Evolutionary conservation across 257 asterid genomes (phyloP).

Genomic region (Solanum lignicaule): DNA sequence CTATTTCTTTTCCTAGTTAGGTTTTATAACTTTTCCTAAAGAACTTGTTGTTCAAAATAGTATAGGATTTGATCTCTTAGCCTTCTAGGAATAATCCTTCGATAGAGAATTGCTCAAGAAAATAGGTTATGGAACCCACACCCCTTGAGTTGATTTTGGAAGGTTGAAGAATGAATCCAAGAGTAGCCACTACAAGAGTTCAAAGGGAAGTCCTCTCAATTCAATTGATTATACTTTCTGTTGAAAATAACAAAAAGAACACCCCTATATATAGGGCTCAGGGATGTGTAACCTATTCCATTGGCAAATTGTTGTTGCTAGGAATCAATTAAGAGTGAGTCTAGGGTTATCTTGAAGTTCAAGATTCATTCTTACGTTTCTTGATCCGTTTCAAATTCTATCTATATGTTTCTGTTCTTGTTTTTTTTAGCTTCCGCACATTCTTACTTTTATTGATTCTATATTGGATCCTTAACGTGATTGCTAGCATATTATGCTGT

Average conservation of each 20-base stretch:
- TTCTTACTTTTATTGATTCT: background rate
- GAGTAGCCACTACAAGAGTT: background rate
- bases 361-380: background rate
- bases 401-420: background rate
- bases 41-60: background rate
- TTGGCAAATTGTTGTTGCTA: background rate
- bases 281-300: background rate
- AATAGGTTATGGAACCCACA: background rate
- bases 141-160: background rate
- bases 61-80: background rate
- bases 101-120: background rate
- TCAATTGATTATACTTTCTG: background rate
- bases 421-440: background rate
- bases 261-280: background rate
- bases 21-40: background rate
- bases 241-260: background rate
- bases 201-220: background rate
- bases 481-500: background rate
- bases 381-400: background rate
- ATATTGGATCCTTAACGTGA: background rate
- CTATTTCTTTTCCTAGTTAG: background rate
- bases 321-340: background rate
- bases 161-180: background rate
- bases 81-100: background rate
- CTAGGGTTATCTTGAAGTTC: background rate